Percentiles rank a stretch among this genome's conserved stretches.
Evolutionary conservation across 306 rosid species (phyloP).

Genomic region (Quercus engelmannii): DNA sequence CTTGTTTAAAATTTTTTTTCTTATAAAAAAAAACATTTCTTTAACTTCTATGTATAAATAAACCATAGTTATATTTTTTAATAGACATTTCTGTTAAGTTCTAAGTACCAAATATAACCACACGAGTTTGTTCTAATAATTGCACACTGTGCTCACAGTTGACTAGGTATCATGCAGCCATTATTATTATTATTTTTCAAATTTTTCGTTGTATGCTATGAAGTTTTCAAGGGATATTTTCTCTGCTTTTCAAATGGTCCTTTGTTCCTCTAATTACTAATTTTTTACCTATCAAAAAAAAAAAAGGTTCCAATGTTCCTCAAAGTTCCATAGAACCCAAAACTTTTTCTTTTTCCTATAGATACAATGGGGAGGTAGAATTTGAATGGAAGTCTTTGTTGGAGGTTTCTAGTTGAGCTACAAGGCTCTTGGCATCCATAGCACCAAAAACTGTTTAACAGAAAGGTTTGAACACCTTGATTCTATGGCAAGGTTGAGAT

Average conservation of each 20-base stretch:
- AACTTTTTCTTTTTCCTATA: neutral
- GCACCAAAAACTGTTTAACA: neutral
- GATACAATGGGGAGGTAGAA: too few species aligned
- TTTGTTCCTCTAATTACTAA: neutral
- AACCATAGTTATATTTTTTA: neutral
- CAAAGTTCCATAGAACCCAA: too few species aligned
- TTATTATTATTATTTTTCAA: neutral
- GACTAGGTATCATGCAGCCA: neutral
- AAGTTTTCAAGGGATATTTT: neutral
- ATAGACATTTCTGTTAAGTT: too few species aligned
- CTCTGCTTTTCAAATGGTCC: neutral
- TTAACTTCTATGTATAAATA: neutral
- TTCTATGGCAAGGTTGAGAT: neutral
- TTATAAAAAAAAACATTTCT: too few species aligned
- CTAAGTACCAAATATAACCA: too few species aligned
- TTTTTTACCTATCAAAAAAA: too few species aligned
- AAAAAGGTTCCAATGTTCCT: neutral
- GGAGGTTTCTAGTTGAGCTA: too few species aligned
- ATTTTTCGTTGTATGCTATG: neutral
- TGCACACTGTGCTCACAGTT: neutral
- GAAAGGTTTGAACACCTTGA: neutral
- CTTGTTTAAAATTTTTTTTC: too few species aligned
- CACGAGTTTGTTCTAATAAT: neutral
- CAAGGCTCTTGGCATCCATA: too few species aligned
- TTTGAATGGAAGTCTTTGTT: too few species aligned